Conservation (phyloP, 441 rosid species). For the Theobroma grandiflorum region DNA sequence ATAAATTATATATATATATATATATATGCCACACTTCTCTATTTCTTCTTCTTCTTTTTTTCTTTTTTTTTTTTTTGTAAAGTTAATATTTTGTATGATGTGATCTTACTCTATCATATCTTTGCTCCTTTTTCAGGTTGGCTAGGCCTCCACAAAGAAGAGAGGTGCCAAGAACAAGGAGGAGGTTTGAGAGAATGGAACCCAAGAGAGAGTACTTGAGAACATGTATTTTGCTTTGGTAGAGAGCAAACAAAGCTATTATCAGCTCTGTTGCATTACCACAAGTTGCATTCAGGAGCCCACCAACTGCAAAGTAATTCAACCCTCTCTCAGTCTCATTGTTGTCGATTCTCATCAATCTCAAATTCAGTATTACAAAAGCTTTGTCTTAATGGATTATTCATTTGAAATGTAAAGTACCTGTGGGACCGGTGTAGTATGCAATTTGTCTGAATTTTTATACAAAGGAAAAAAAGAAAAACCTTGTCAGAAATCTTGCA, state of each 20-base stretch:
- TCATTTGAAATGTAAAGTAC: constrained; percentile 32
- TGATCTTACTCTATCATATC: constrained; percentile 60
- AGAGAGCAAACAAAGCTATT: constrained; percentile 64
- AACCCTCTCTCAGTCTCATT: not conserved
- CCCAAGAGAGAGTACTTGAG: constrained; percentile 68
- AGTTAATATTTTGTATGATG: not conserved
- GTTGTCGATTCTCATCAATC: not conserved
- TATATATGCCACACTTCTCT: too few relatives aligned
- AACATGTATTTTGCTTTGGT: constrained; percentile 53
- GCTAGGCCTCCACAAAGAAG: constrained; percentile 72
- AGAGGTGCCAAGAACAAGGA: constrained; percentile 71
- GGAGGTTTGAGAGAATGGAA: constrained; percentile 71
- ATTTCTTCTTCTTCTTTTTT: too few relatives aligned
- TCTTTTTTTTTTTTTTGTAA: not conserved
- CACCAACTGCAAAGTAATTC: constrained; percentile 50
- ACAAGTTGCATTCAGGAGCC: constrained; percentile 71
- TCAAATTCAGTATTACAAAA: not conserved
- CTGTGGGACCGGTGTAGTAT: constrained; percentile 72
- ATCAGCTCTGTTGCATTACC: constrained; percentile 77
- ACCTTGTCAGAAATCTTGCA: constrained; percentile 12
- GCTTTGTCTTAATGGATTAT: not conserved
- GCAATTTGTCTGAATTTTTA: constrained; percentile 60
- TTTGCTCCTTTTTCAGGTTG: constrained; percentile 58
- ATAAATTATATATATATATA: too few relatives aligned
- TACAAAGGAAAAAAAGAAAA: not conserved